Evolutionary conservation across 2,329 filamentous ascomycete genomes (phyloP), one percentile per base, ranked within the genome.

Genomic region (Decorospora gaudefroyi): DNA sequence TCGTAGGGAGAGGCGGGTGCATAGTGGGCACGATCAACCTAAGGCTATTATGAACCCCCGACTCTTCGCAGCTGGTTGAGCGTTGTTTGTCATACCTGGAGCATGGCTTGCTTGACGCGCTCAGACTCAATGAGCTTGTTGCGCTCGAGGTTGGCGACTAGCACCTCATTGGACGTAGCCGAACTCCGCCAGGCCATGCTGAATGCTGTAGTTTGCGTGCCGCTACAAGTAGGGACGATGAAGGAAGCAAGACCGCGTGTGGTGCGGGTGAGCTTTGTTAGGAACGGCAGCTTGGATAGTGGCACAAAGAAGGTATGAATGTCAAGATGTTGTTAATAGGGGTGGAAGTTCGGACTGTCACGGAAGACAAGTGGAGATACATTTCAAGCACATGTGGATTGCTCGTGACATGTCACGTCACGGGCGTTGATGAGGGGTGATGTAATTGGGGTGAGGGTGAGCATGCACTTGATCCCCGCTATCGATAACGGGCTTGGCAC

Each of bases 151-250:
- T 96, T 96, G 57, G 85, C 80, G 50, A 97, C 77, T 34, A 99
- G 78, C 43, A 84, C 84, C 27, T 74, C 72, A 69, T 97, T 96
- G 18, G 83, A 82, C 4, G 74, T 73, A 48, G 90, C 92, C 5
- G 86, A 87, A 70, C 87, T 90, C 56, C 83, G 82, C 93, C 93
- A 99, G 47, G 92, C 91, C 93, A 99, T 97, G 47, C 51, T 78
- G 55, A 55, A 42, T 9, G 35, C 16, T 53, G 49, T 42, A 4
- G 26, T 40, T 11, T 42, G 15, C 17, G 19, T 12, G 9, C 12
- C 17, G 12, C 6, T 15, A 18, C 6, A 11, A 16, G 17, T 7
- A 23, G n/a, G n/a, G 2, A 30, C 22, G 28, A 22, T 15, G 10
- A 34, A 42, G 28, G 33, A 13, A 26, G 30, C 23, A 33, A 46